Conservation (phyloP, 768 basidiomycete genomes). For the Psilocybe cyanescens region DNA sequence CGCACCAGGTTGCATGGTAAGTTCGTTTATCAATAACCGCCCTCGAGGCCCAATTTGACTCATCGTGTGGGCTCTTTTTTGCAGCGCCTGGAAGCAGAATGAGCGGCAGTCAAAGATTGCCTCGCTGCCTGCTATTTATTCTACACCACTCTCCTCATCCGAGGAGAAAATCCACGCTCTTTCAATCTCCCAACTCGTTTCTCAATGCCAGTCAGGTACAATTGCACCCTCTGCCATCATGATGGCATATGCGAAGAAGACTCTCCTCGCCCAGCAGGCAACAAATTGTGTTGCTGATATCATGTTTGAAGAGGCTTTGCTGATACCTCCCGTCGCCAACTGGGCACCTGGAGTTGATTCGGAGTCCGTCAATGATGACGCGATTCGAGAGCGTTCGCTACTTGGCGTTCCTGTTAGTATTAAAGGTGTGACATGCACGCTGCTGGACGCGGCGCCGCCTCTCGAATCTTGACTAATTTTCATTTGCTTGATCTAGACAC, state of each 20-base stretch:
- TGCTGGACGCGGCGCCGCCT: neutral
- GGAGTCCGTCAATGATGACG: constrained; percentile 36
- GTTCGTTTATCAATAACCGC: constrained; percentile 26
- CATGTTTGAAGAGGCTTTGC: constrained; percentile 53
- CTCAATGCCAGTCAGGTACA: constrained; percentile 44
- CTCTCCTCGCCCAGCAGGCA: constrained; percentile 52
- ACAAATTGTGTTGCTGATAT: constrained; percentile 76
- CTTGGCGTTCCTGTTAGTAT: constrained; percentile 72
- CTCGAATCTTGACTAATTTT: constrained; percentile 5
- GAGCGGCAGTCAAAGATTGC: constrained; percentile 48
- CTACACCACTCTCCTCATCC: constrained; percentile 42
- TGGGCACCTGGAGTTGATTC: constrained; percentile 43
- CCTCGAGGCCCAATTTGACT: constrained; percentile 5
- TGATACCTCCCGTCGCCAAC: constrained; percentile 39
- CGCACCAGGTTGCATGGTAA: constrained; percentile 45
- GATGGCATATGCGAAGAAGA: constrained; percentile 56
- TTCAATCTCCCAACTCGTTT: constrained; percentile 49
- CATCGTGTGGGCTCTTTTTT: constrained; percentile 5
- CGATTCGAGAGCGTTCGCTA: constrained; percentile 46
- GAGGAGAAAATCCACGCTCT: constrained; percentile 55
- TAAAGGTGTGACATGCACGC: constrained; percentile 48
- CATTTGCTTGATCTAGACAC: constrained; percentile 35
- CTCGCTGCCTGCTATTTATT: constrained; percentile 40
- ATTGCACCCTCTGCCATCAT: constrained; percentile 48
- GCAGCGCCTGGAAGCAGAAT: constrained; percentile 47